Evolutionary conservation across 441 rosid genomes (phyloP).

Genomic region (Pelargonium australe): DNA sequence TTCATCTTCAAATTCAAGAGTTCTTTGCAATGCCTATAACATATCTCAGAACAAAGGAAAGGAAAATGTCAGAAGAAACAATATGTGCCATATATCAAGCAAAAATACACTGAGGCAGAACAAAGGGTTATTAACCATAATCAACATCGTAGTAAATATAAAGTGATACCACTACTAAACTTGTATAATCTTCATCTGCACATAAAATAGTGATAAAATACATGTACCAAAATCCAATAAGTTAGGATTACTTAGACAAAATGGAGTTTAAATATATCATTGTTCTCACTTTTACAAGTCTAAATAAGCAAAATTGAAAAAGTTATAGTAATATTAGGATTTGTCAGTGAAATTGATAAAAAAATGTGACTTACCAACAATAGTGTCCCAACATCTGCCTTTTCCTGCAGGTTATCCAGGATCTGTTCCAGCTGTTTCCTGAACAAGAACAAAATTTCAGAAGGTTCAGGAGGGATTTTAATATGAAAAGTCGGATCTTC

Average conservation of each 20-base stretch:
- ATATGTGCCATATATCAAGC: conserved; percentile 14
- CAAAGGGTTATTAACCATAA: neutral
- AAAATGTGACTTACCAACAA: conserved; percentile 53
- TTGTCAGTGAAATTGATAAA: neutral
- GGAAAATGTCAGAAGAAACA: conserved; percentile 12
- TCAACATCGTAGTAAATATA: neutral
- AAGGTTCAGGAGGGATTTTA: neutral
- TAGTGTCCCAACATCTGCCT: conserved; percentile 84
- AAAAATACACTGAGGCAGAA: conserved; percentile 7
- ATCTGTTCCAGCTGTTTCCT: conserved; percentile 93
- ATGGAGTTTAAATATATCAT: neutral
- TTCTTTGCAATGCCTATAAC: conserved; percentile 81
- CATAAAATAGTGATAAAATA: neutral
- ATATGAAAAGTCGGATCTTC: neutral
- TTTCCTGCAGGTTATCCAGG: conserved; percentile 76
- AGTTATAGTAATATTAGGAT: neutral
- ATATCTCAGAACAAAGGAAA: conserved; percentile 25
- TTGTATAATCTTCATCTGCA: neutral
- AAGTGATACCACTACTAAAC: neutral
- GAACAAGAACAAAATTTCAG: conserved; percentile 23
- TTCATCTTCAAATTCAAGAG: conserved; percentile 95
- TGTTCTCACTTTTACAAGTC: neutral
- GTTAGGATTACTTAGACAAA: neutral
- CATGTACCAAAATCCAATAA: neutral
- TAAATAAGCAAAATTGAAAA: neutral